Percentiles rank a stretch among this genome's conserved stretches.
Conservation (phyloP, 208 protist species). For the Crithidia fasciculata region DNA sequence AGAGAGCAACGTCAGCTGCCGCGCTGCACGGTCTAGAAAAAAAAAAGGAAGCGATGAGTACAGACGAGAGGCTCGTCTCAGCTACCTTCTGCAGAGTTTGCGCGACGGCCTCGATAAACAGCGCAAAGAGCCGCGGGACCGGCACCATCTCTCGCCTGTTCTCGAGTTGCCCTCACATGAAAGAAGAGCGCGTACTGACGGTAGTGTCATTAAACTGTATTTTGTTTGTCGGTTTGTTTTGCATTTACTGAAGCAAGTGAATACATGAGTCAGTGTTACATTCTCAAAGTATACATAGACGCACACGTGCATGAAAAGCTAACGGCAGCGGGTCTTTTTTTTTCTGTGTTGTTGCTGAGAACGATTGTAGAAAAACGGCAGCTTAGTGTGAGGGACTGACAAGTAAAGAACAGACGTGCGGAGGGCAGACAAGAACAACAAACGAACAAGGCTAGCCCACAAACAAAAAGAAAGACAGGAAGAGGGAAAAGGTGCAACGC, state of each 20-base stretch:
- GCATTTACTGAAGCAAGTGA: slow-evolving; percentile 16
- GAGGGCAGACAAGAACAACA: slow-evolving; percentile 7
- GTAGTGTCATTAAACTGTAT: neutral
- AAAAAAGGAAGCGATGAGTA: neutral
- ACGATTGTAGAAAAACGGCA: slow-evolving; percentile 14
- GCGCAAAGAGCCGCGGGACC: too few species aligned
- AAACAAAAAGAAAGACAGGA: neutral
- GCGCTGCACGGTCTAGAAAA: neutral
- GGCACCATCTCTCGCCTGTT: too few species aligned
- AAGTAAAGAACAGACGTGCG: slow-evolving; percentile 4
- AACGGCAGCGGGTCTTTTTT: neutral
- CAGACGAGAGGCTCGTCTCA: too few species aligned
- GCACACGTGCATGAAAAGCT: neutral
- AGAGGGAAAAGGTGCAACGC: neutral
- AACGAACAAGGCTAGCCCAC: slow-evolving; percentile 1
- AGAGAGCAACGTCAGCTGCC: too few species aligned
- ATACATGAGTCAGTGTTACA: slow-evolving; percentile 21
- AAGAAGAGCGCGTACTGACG: neutral
- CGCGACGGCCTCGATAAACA: too few species aligned
- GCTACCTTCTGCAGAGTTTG: too few species aligned
- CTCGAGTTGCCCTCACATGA: too few species aligned
- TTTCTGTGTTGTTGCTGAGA: neutral
- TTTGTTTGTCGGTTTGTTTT: neutral
- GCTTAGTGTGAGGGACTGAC: neutral
- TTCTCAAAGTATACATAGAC: slow-evolving; percentile 23